A percentile compares a stretch with the other conserved stretches of the same genome.
These are phyloP conservation scores for Tetracladium setigerum DNA, from an alignment of 495 filamentous ascomycete species.

Conservation along the genomic window DNA sequence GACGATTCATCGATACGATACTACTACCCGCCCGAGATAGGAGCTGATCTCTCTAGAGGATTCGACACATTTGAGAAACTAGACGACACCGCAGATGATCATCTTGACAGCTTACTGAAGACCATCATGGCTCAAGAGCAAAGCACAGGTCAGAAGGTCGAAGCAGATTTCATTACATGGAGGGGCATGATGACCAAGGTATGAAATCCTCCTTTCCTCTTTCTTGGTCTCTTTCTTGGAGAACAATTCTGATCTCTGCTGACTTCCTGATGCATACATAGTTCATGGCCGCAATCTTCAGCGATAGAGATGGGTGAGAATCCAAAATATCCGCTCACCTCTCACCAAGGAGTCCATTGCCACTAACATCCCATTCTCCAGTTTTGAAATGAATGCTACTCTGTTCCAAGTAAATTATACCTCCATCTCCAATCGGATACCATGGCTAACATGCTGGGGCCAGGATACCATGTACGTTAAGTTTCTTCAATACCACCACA, in stretches of 20 bases:
- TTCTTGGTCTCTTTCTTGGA: neutral
- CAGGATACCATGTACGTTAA: slow-evolving; percentile 70
- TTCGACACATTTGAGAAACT: slow-evolving; percentile 79
- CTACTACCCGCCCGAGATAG: slow-evolving; percentile 74
- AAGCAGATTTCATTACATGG: slow-evolving; percentile 86
- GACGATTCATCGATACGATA: slow-evolving; percentile 74
- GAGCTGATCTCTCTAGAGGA: slow-evolving; percentile 65
- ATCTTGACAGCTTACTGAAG: slow-evolving; percentile 75
- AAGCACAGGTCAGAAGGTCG: slow-evolving; percentile 53
- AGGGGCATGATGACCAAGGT: slow-evolving; percentile 99
- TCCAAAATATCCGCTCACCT: neutral
- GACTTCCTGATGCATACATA: slow-evolving; percentile 26
- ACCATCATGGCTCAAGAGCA: slow-evolving; percentile 68
- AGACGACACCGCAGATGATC: slow-evolving; percentile 75
- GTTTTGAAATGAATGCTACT: slow-evolving; percentile 95
- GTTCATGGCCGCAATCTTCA: slow-evolving; percentile 82
- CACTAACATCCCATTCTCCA: slow-evolving; percentile 25
- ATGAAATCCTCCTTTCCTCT: neutral
- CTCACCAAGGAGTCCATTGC: neutral
- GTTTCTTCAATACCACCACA: neutral
- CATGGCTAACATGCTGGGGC: slow-evolving; percentile 14
- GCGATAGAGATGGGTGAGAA: slow-evolving; percentile 66
- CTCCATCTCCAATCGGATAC: neutral
- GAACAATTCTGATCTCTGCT: neutral
- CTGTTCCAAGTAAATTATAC: slow-evolving; percentile 59